These are phyloP conservation scores for Erodium maritimum DNA, from an alignment of 345 rosid species.

Conservation along the genomic window DNA sequence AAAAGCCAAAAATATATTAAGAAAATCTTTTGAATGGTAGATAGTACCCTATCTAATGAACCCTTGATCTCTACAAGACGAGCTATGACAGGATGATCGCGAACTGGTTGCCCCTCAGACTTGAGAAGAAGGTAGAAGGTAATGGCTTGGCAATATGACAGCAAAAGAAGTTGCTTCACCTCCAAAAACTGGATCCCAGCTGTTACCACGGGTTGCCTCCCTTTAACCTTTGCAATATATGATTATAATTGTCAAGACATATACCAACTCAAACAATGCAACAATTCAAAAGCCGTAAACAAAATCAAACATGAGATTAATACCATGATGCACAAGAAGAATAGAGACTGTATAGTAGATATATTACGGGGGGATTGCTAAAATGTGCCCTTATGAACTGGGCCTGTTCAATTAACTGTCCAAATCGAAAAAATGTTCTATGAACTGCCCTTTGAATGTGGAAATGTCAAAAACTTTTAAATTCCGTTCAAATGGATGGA, in stretches of 20 bases:
- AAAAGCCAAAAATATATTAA: not conserved
- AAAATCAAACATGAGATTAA: not conserved
- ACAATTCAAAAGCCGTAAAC: not conserved
- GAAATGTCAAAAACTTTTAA: too few relatives aligned
- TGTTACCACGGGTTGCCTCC: constrained; percentile 20
- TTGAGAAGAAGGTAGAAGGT: constrained; percentile 87
- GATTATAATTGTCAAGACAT: not conserved
- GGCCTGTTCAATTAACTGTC: too few relatives aligned
- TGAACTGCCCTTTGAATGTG: too few relatives aligned
- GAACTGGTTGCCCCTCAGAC: constrained; percentile 78
- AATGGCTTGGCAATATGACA: constrained; percentile 77
- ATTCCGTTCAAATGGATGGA: too few relatives aligned
- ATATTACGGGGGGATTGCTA: too few relatives aligned
- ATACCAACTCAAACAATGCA: not conserved
- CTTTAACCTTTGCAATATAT: constrained; percentile 40
- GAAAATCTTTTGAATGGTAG: not conserved
- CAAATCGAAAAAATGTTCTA: too few relatives aligned
- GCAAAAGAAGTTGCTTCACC: constrained; percentile 66
- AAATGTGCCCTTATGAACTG: too few relatives aligned
- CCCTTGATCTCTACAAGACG: constrained; percentile 76
- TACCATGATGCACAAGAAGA: not conserved
- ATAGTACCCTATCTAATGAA: constrained; percentile 63
- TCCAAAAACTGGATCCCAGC: constrained; percentile 61
- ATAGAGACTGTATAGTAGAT: not conserved
- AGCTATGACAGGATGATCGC: constrained; percentile 84